Evolutionary conservation across 2,329 filamentous ascomycete species (phyloP).

Genomic region (Penicillium brasilianum): DNA sequence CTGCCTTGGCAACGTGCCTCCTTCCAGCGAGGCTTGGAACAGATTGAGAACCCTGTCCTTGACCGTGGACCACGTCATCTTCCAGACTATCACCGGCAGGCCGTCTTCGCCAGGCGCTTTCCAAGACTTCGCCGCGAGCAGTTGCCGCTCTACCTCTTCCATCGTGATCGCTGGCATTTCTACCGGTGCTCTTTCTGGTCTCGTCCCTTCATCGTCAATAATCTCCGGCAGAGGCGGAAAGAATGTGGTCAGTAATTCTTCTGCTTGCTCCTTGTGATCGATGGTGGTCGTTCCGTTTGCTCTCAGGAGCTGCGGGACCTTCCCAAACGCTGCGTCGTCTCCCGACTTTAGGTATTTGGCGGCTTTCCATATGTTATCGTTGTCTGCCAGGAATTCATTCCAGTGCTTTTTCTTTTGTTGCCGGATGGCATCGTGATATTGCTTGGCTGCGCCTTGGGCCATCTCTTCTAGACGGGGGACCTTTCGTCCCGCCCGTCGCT

Average conservation of each 20-base stretch:
- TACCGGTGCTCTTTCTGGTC: conserved; percentile 19
- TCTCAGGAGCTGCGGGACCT: conserved; percentile 25
- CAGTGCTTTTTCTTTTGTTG: conserved; percentile 35
- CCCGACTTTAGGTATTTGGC: conserved; percentile 31
- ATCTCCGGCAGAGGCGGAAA: conserved; percentile 22
- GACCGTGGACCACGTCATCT: conserved; percentile 31
- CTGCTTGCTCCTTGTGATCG: conserved; percentile 23
- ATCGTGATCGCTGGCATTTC: conserved; percentile 25
- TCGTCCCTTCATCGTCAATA: conserved; percentile 24
- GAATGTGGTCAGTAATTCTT: conserved; percentile 24
- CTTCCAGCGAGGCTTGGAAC: conserved; percentile 27
- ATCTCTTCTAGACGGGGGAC: conserved; percentile 35
- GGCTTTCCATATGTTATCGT: conserved; percentile 35
- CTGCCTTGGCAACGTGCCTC: conserved; percentile 19
- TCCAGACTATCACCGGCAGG: conserved; percentile 30
- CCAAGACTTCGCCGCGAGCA: conserved; percentile 19
- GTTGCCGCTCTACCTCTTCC: conserved; percentile 27
- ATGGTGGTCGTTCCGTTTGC: conserved; percentile 19
- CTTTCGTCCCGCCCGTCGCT: conserved; percentile 19
- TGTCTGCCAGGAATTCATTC: conserved; percentile 32
- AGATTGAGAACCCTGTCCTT: conserved; percentile 26
- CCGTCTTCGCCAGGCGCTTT: conserved; percentile 24
- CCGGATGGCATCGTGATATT: conserved; percentile 27
- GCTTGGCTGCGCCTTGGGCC: conserved; percentile 20
- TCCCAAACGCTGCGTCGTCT: conserved; percentile 9